Evolutionary conservation across 257 asterid species (phyloP), one percentile per base, ranked within the genome.

Genomic region (Nicotiana noctiflora): DNA sequence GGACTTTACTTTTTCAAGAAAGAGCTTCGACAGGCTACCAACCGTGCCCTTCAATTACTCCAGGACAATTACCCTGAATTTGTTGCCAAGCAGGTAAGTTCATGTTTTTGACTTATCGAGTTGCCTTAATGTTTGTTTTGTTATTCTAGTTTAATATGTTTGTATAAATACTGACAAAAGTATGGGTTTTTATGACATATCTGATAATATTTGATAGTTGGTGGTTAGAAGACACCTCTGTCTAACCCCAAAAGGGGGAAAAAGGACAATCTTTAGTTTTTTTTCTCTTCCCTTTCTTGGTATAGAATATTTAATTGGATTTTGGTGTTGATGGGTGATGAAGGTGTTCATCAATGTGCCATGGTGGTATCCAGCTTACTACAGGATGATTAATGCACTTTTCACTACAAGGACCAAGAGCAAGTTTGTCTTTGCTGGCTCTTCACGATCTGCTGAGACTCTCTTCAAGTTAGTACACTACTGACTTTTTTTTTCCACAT

Each of bases 331-430:
- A 27, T 79, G 72, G 63, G 63, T 66, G 67, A 21, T 51, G 19
- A 81, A 92, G 97, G 91, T 92, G 85, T 92, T 89, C 88, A 83
- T 92, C 88, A 92, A 92, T 88, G 96, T 92, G 19, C 96, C 97
- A 17, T 92, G 97, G 97, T 92, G 97, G 97, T 92, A 91, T 77
- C 89, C 90, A 81, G 93, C 94, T 75, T 91, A 88, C 90, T 89
- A 91, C 40, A 90, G 92, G 85, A 89, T 90, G 97, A 92, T 90
- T 40, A 92, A 94, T 84, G 93, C 94, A 27, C 87, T 92, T 88
- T 86, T 92, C 87, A 89, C 97, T 7, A 90, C 87, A 65, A 90
- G 97, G 81, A 92, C 96, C 74, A 91, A 92, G 90, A 92, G 97
- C 96, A 92, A 91, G 90, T 92, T 92, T 86, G 96, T 91, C 55